Conservation (phyloP, 2,329 filamentous ascomycete species). For the Sclerotinia spermophila region DNA sequence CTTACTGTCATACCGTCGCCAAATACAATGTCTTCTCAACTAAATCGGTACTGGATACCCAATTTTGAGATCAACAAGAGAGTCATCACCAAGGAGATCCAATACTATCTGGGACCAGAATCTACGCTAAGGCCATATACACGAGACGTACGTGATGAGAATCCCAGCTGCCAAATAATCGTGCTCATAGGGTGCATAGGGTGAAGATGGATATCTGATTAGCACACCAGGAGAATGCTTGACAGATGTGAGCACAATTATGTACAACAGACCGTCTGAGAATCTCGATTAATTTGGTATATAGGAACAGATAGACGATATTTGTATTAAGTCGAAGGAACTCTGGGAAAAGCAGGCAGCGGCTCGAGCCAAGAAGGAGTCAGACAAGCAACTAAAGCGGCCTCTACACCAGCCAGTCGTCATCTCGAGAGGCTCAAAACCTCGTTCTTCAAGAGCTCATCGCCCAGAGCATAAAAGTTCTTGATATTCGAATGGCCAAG, state of each 20-base stretch:
- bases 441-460: conserved; percentile 21
- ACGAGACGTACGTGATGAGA: conserved; percentile 45
- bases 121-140: conserved; percentile 56
- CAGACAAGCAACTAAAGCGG: conserved; percentile 51
- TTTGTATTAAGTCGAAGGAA: conserved; percentile 56
- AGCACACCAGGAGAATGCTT: conserved; percentile 55
- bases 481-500: conserved; percentile 27
- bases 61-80: conserved; percentile 58
- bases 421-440: conserved; percentile 43
- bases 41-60: conserved; percentile 61
- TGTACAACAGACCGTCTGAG: background rate
- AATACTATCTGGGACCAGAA: conserved; percentile 55
- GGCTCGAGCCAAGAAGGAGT: conserved; percentile 43
- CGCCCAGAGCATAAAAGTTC: conserved; percentile 27
- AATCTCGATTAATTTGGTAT: conserved; percentile 20
- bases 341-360: conserved; percentile 56
- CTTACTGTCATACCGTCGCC: conserved; percentile 21
- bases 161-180: conserved; percentile 27
- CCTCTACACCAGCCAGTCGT: conserved; percentile 55
- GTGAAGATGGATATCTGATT: conserved; percentile 59
- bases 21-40: conserved; percentile 37
- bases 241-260: conserved; percentile 50
- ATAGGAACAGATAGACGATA: conserved; percentile 61
- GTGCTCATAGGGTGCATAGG: conserved; percentile 40
- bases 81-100: conserved; percentile 56